Evolutionary conservation across 352 stramenopile species (phyloP).

Genomic region (Phytophthora vignae): DNA sequence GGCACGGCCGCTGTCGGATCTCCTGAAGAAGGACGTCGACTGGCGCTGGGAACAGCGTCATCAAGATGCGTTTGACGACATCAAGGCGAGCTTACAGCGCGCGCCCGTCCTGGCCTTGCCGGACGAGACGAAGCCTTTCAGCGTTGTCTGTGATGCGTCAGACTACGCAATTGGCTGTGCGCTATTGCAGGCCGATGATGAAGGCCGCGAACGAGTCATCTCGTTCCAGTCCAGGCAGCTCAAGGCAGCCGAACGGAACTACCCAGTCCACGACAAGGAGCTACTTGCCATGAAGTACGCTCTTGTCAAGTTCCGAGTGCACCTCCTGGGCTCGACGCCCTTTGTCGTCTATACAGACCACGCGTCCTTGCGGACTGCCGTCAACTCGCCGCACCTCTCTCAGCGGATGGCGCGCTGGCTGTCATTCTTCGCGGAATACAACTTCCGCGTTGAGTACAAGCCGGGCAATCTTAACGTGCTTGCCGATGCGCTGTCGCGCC

Average conservation of each 20-base stretch:
- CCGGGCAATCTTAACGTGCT: neutral
- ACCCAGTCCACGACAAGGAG: neutral
- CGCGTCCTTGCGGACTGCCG: neutral
- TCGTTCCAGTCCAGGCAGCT: neutral
- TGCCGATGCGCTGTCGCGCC: neutral
- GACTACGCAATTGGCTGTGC: neutral
- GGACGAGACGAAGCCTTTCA: neutral
- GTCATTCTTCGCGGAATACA: constrained; percentile 32
- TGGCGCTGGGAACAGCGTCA: neutral
- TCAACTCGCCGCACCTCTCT: neutral
- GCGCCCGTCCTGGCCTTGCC: neutral
- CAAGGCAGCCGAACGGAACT: neutral
- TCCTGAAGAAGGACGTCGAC: neutral
- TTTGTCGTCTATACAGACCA: neutral
- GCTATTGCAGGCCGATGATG: neutral
- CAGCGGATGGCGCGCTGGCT: constrained; percentile 27
- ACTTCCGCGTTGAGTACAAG: constrained; percentile 29
- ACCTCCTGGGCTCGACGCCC: neutral
- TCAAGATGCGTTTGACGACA: neutral
- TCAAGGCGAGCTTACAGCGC: neutral
- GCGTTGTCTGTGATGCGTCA: neutral
- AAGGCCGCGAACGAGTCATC: neutral
- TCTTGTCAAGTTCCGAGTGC: constrained; percentile 3
- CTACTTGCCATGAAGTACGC: constrained; percentile 4
- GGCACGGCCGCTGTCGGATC: too few species aligned